Conservation (phyloP, 2,329 filamentous ascomycete genomes). For the Coniochaeta ligniaria region DNA sequence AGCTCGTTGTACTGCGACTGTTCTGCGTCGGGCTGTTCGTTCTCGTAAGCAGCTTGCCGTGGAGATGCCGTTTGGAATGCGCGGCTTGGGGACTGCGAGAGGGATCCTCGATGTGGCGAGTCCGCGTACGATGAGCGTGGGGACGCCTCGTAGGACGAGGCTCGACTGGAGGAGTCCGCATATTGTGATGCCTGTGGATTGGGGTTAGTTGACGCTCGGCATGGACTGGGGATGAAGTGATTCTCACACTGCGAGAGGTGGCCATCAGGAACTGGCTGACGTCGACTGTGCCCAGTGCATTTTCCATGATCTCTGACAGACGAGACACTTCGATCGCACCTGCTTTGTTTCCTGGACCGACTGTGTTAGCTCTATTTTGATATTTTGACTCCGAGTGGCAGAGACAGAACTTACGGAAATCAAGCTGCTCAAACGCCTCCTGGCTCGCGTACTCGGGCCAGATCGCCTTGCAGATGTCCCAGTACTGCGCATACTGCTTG, state of each 20-base stretch:
- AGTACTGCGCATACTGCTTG: slow-evolving; percentile 2
- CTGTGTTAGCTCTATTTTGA: neutral
- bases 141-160: neutral
- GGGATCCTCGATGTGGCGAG: neutral
- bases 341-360: neutral
- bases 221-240: neutral
- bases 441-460: neutral
- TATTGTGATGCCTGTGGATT: neutral
- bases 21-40: neutral
- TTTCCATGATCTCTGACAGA: neutral
- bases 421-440: neutral
- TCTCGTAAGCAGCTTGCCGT: neutral
- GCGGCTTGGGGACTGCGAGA: neutral
- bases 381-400: neutral
- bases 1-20: neutral
- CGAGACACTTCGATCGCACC: neutral
- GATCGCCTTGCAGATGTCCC: slow-evolving; percentile 1
- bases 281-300: neutral
- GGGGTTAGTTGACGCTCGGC: neutral
- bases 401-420: neutral
- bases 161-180: neutral
- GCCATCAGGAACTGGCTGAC: neutral
- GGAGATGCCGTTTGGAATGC: neutral
- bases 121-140: neutral
- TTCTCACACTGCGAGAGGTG: neutral